Evolutionary conservation across 371 early-diverging fungal species (phyloP), one percentile per base, ranked within the genome.

Genomic region (Rhizomucor miehei): DNA sequence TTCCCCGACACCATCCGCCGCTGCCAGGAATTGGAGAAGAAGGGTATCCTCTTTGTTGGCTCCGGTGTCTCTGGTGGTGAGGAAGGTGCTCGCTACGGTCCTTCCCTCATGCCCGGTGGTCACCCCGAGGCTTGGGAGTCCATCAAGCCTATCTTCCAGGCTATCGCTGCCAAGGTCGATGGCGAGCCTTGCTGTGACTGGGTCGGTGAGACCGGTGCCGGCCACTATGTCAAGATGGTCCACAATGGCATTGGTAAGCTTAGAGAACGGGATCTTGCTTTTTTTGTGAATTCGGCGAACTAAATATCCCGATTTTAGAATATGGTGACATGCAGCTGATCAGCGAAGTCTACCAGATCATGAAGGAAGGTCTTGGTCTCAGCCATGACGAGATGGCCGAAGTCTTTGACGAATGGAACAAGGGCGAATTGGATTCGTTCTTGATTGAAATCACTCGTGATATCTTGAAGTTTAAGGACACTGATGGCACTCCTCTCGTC

Each of bases 161-260:
- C 89, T 43, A 91, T 98, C 62, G 78, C 98, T 54, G 98, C 97
- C 71, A 89, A 88, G 77, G 90, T 91, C 59, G 86, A 85, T 65
- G 88, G 87, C 56, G 88, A 89, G 62, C 91, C 98, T 44, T 99
- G 99, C 89, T 99, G 99, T 74, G 96, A 96, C 78, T 98, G 98
- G 97, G 95, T 99, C 55, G 99, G 99, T 58, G 91, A 92, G 61
- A 88, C 91, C 44, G 99, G 99, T 43, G 91, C 99, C 35, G 99
- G 99, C 34, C 99, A 99, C 85, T 98, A 97, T 75, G 99, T 99
- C 69, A 99, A 99, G 87, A 99, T 98, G 96, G 99, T 99, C 44
- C 99, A 99, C 88, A 99, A 99, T 81, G 99, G 99, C 69, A 99
- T 99, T 65, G 75, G 68, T 67, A 70, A 56, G 69, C 36, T 23